Base-by-base conservation (phyloP, 2,329 filamentous ascomycete genomes). In the Trichoderma cornu-damae region DNA sequence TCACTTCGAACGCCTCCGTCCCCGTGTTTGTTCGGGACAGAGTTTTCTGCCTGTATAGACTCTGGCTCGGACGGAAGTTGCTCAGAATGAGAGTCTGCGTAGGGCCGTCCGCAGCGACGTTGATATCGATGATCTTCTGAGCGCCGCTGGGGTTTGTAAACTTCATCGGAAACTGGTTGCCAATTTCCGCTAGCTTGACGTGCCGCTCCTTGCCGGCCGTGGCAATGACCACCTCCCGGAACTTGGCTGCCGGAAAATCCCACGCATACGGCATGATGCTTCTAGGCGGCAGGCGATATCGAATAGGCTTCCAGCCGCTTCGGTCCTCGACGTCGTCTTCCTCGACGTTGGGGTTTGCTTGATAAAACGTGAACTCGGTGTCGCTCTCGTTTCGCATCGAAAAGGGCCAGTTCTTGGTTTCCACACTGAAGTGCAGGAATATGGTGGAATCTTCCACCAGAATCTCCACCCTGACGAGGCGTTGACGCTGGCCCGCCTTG, bases 211-310 rank as follows among this genome's bases (percentile, higher is more conserved):
- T 75, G 51, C 67, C 66, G 20, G 69, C 68, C 0, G 69, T 62
- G 26, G 70, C 64, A 68, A 99, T 84, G 49, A 97, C 85, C 37
- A 99, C 83, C 69, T 96, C 94, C 67, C 94, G 96, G 74, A 90
- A 88, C 74, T 96, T 96, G n/a, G 91, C 92, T 1, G 94, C 93
- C 1, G 94, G 95, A 73, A 96, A 99, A 69, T 99, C 95, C 94
- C 94, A 99, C 1, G 94, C 93, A 67, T 99, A 99, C 0, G 95
- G 94, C 94, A 99, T 99, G 72, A 99, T 96, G 72, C 93, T 97
- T 60, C 94, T 82, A 11, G 93, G 86, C 2, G 95, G 95, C 28
- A 99, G 78, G 30, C 93, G 87, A 73, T 99, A 99, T 53, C 90
- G 82, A 61, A 99, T 90, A 2, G 91, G 92, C 62, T 89, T 88